Conservation (phyloP, 768 basidiomycete species). For the Rhizopogon roseolus region DNA sequence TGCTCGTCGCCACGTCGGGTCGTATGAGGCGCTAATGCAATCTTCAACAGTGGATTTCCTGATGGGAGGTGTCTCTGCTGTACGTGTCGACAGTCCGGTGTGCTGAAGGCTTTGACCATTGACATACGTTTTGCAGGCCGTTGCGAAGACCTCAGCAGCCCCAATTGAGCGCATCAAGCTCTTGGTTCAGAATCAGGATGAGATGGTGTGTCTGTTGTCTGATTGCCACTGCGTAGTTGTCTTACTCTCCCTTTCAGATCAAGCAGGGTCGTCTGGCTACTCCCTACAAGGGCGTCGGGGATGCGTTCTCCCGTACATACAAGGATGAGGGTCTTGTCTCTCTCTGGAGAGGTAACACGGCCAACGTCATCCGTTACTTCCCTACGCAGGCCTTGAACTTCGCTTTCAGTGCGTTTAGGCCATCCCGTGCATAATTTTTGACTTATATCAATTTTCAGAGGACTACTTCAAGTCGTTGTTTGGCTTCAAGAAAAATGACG, state of each 20-base stretch:
- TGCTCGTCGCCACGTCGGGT: background rate
- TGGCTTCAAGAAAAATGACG: slow-evolving; percentile 96
- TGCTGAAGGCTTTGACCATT: slow-evolving; percentile 4
- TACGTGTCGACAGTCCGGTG: slow-evolving; percentile 32
- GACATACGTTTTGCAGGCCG: slow-evolving; percentile 55
- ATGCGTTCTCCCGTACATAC: slow-evolving; percentile 93
- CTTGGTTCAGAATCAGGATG: slow-evolving; percentile 98
- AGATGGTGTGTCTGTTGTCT: slow-evolving; percentile 68
- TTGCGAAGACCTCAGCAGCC: slow-evolving; percentile 98
- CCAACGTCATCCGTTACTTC: slow-evolving; percentile 99
- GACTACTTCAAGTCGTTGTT: slow-evolving; percentile 99
- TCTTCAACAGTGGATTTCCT: slow-evolving; percentile 73
- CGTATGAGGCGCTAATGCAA: slow-evolving; percentile 27
- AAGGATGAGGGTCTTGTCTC: slow-evolving; percentile 92
- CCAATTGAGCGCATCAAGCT: slow-evolving; percentile 99
- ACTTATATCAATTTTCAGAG: slow-evolving; percentile 40
- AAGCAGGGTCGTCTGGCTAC: slow-evolving; percentile 97
- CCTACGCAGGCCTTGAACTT: slow-evolving; percentile 99
- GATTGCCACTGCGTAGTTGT: background rate
- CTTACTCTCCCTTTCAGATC: slow-evolving; percentile 50
- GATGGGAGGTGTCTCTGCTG: slow-evolving; percentile 95
- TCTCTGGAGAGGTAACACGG: slow-evolving; percentile 99
- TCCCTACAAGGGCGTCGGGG: slow-evolving; percentile 94
- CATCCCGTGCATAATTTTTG: background rate
- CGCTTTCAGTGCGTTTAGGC: slow-evolving; percentile 82